Evolutionary conservation across 768 basidiomycete genomes (phyloP).

Genomic region (Tylopilus balloui): DNA sequence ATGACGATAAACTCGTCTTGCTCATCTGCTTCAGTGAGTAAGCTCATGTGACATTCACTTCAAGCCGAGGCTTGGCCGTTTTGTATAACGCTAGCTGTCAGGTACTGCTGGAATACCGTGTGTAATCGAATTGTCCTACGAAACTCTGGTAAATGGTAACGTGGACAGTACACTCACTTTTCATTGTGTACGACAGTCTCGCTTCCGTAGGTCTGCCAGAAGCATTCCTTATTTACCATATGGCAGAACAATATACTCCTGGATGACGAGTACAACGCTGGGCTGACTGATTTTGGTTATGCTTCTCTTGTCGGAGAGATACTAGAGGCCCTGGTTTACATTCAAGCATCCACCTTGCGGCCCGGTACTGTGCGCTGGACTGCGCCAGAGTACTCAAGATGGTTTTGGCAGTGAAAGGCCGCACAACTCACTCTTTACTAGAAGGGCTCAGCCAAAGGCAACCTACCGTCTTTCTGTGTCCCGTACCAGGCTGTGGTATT

Average conservation of each 20-base stretch:
- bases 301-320: conserved; percentile 5
- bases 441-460: no score
- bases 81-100: not conserved
- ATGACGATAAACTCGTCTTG: not conserved
- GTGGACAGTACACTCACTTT: conserved; percentile 4
- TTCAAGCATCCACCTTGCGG: conserved; percentile 5
- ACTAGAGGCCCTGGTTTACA: conserved; percentile 4
- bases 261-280: not conserved
- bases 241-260: conserved; percentile 8
- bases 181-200: conserved; percentile 8
- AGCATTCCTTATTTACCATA: not conserved
- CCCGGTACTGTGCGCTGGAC: conserved; percentile 4
- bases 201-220: not conserved
- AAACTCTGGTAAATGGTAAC: not conserved
- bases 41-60: not conserved
- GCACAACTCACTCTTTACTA: no score
- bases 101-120: conserved; percentile 1
- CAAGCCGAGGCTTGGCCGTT: not conserved
- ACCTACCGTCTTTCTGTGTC: no score
- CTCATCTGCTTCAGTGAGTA: conserved; percentile 6
- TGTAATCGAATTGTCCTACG: not conserved
- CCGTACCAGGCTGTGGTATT: no score
- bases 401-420: no score
- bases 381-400: conserved; percentile 8
- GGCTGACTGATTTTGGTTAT: conserved; percentile 8